A percentile compares a stretch with the other conserved stretches of the same genome.
Evolutionary conservation across 140 eudicot species (phyloP).

Genomic region (Flaveria floridana): DNA sequence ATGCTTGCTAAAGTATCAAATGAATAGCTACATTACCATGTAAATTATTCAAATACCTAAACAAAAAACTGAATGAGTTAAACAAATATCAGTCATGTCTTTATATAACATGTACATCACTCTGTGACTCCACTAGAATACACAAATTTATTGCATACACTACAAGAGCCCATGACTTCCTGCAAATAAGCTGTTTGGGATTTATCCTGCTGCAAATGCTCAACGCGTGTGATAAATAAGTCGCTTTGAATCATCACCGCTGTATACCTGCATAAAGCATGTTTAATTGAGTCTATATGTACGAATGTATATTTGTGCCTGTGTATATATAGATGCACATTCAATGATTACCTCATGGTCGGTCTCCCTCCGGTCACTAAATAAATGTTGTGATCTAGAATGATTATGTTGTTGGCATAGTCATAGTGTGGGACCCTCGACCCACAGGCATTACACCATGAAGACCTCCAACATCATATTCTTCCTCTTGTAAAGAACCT

Average conservation of each 20-base stretch:
- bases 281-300: not conserved
- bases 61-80: not conserved
- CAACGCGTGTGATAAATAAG: slow-evolving; percentile 22
- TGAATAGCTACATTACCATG: slow-evolving; percentile 26
- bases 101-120: slow-evolving; percentile 31
- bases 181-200: slow-evolving; percentile 24
- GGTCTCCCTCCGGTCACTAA: slow-evolving; percentile 24
- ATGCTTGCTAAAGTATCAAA: slow-evolving; percentile 15
- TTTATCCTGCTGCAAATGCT: slow-evolving; percentile 22
- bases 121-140: slow-evolving; percentile 26
- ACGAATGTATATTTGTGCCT: not conserved
- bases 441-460: slow-evolving; percentile 75
- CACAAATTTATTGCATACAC: slow-evolving; percentile 24
- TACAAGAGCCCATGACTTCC: slow-evolving; percentile 23
- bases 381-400: slow-evolving; percentile 18
- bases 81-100: slow-evolving; percentile 12
- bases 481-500: slow-evolving; percentile 61
- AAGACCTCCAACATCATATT: slow-evolving; percentile 56
- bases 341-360: slow-evolving; percentile 32
- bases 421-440: slow-evolving; percentile 85
- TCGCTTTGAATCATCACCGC: slow-evolving; percentile 5
- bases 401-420: slow-evolving; percentile 83
- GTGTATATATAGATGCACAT: not conserved
- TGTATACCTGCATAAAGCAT: slow-evolving; percentile 27
- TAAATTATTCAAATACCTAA: slow-evolving; percentile 21